These are phyloP conservation scores for Pinus albicaulis DNA, from an alignment of 75 land plant species.

Conservation along the genomic window DNA sequence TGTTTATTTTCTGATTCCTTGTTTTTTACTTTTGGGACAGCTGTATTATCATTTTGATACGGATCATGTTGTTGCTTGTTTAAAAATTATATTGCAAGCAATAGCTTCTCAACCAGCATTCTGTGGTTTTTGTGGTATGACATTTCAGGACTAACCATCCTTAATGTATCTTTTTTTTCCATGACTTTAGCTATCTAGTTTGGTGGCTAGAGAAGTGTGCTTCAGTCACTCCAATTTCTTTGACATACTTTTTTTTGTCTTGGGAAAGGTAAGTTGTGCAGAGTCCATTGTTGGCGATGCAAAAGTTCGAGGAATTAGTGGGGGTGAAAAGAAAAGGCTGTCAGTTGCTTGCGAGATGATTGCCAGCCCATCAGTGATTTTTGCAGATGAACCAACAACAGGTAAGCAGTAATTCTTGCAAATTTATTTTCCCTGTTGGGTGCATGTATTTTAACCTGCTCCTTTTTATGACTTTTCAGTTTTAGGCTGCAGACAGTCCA, in stretches of 20 bases:
- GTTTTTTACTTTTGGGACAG: too few species aligned
- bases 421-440: conserved; percentile 5
- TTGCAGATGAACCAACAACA: conserved; percentile 99
- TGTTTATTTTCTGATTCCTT: too few species aligned
- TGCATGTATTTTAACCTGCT: not conserved
- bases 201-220: not conserved
- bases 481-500: not conserved
- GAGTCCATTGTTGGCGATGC: conserved; percentile 92
- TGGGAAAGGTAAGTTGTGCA: conserved; percentile 78
- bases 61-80: too few species aligned
- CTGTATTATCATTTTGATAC: too few species aligned
- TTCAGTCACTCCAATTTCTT: not conserved
- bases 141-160: not conserved
- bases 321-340: conserved; percentile 95
- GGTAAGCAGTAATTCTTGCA: conserved; percentile 32
- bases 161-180: not conserved
- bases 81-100: too few species aligned
- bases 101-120: too few species aligned
- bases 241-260: not conserved
- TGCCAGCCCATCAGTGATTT: conserved; percentile 97
- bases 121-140: not conserved
- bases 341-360: conserved; percentile 98
- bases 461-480: not conserved
- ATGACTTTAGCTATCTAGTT: not conserved
- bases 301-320: conserved; percentile 98